phyloP scores from a whole-genome alignment of 2,329 filamentous ascomycete genomes.

The Pyrenochaeta sp. region DNA sequence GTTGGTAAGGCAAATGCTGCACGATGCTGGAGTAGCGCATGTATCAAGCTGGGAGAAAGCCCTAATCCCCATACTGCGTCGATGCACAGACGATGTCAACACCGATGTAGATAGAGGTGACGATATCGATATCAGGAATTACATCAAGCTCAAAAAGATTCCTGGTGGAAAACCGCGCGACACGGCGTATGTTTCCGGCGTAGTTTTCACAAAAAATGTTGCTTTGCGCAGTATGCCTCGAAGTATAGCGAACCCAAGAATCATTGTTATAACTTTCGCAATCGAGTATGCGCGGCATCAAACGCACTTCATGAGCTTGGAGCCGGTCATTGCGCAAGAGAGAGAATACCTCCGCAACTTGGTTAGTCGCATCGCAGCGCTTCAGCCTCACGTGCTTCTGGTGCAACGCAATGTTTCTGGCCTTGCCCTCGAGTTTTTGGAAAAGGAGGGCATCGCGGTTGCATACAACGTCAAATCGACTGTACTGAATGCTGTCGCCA shows the following conservation, averaged over 20 bases:
- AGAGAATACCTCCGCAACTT: slow-evolving; percentile 91
- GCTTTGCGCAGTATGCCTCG: slow-evolving; percentile 96
- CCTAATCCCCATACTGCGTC: slow-evolving; percentile 86
- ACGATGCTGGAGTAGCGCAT: slow-evolving; percentile 78
- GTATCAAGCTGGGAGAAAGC: slow-evolving; percentile 86
- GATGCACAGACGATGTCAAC: slow-evolving; percentile 92
- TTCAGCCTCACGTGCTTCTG: slow-evolving; percentile 86
- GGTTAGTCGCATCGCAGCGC: slow-evolving; percentile 86
- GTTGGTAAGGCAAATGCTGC: slow-evolving; percentile 82
- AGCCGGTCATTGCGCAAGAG: slow-evolving; percentile 96
- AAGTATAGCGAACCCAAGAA: slow-evolving; percentile 81
- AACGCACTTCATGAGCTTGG: slow-evolving; percentile 96
- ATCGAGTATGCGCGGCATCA: slow-evolving; percentile 95
- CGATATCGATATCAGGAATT: slow-evolving; percentile 96
- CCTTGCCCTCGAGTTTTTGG: slow-evolving; percentile 85
- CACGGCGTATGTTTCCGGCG: slow-evolving; percentile 94
- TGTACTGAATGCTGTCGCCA: slow-evolving; percentile 91
- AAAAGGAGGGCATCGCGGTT: slow-evolving; percentile 88
- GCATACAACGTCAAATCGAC: slow-evolving; percentile 97
- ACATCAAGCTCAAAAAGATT: slow-evolving; percentile 97
- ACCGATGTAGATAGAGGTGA: slow-evolving; percentile 90
- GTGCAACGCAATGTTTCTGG: slow-evolving; percentile 93
- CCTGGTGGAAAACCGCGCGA: slow-evolving; percentile 89
- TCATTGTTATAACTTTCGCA: slow-evolving; percentile 91
- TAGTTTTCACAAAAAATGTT: slow-evolving; percentile 97